A percentile compares a stretch with the other conserved stretches of the same genome.
These are phyloP conservation scores for Fusarium palustre DNA, from an alignment of 2,329 filamentous ascomycete genomes.

Conservation along the genomic window DNA sequence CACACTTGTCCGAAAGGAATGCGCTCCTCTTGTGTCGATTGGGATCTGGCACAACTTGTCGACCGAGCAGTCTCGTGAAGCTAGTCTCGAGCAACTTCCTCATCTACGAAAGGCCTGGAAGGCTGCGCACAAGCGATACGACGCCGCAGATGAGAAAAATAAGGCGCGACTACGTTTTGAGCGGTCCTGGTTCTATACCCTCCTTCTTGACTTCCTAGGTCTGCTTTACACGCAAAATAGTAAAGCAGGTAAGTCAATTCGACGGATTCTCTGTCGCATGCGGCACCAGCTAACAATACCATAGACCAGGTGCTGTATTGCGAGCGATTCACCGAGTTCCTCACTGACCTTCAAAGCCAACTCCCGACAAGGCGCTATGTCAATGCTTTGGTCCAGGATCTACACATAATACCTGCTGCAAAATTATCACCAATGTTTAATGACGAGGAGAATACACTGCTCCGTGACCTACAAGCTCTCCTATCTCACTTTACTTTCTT, in stretches of 20 bases:
- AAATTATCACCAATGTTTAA: slow-evolving; percentile 82
- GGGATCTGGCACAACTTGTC: slow-evolving; percentile 95
- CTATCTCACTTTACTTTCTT: slow-evolving; percentile 90
- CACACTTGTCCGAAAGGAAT: slow-evolving; percentile 91
- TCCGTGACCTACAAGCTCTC: slow-evolving; percentile 84
- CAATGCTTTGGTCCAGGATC: slow-evolving; percentile 85
- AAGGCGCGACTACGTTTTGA: slow-evolving; percentile 90
- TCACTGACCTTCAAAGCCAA: slow-evolving; percentile 92
- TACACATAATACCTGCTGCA: slow-evolving; percentile 84
- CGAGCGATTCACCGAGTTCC: slow-evolving; percentile 91
- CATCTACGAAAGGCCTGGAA: slow-evolving; percentile 91
- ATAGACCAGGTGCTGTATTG: slow-evolving; percentile 81
- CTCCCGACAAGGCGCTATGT: slow-evolving; percentile 93
- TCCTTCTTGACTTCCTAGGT: slow-evolving; percentile 84
- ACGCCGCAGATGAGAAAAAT: slow-evolving; percentile 81
- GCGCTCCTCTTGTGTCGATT: slow-evolving; percentile 93
- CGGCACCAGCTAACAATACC: slow-evolving; percentile 31
- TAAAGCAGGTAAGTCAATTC: slow-evolving; percentile 56
- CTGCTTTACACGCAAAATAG: slow-evolving; percentile 71
- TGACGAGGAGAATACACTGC: slow-evolving; percentile 77
- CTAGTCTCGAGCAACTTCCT: slow-evolving; percentile 76
- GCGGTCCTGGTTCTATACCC: slow-evolving; percentile 89
- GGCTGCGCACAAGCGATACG: slow-evolving; percentile 85
- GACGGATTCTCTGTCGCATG: no score
- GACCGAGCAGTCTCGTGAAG: slow-evolving; percentile 78